phyloP scores from a whole-genome alignment of 192 early-diverging fungal species.

The Diversispora epigaea region DNA sequence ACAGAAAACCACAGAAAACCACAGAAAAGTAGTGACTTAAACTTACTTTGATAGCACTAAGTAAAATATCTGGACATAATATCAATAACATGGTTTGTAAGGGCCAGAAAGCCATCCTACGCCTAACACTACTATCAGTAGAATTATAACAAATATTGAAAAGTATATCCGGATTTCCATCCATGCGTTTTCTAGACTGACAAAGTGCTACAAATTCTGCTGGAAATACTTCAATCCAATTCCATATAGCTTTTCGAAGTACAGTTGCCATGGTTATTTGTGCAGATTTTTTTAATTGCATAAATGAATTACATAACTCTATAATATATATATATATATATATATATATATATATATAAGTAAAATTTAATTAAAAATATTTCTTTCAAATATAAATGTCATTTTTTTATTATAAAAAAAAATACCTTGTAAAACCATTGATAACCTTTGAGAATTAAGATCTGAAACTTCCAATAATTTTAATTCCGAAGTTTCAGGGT shows the following conservation, averaged over 20 bases:
- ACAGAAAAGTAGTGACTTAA: no score
- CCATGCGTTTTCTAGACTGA: conserved; percentile 56
- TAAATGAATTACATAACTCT: conserved; percentile 54
- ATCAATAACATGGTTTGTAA: conserved; percentile 81
- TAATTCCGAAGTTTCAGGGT: conserved; percentile 75
- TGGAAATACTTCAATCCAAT: conserved; percentile 87
- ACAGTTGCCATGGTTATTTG: conserved; percentile 74
- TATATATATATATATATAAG: neutral
- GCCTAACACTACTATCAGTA: conserved; percentile 59
- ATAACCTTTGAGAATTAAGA: conserved; percentile 72
- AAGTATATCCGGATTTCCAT: conserved; percentile 70
- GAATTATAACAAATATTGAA: conserved; percentile 71
- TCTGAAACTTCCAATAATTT: conserved; percentile 84
- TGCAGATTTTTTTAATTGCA: conserved; percentile 63
- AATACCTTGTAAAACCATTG: conserved; percentile 63
- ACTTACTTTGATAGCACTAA: conserved; percentile 42
- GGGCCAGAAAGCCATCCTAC: conserved; percentile 82
- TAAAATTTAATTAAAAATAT: neutral
- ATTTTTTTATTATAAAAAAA: neutral
- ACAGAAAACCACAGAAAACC: neutral
- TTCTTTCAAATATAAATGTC: neutral
- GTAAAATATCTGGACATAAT: conserved; percentile 81
- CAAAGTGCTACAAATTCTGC: conserved; percentile 80
- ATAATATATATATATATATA: neutral
- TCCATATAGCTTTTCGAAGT: conserved; percentile 84